These are phyloP conservation scores for Pyricularia pennisetigena DNA, from an alignment of 2,329 filamentous ascomycete species.

Conservation along the genomic window DNA sequence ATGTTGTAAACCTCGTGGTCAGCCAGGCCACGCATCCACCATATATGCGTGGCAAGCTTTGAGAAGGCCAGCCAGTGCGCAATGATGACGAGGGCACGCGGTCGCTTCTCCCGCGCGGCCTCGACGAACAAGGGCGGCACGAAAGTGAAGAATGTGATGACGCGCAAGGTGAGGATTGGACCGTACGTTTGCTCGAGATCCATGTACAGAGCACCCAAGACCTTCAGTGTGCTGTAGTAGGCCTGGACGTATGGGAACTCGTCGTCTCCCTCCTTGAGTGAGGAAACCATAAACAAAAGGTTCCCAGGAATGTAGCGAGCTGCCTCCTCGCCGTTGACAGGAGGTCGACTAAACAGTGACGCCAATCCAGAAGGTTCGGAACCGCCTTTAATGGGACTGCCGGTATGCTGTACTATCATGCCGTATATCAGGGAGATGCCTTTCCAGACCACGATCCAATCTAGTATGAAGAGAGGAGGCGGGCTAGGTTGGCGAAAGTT, in stretches of 20 bases:
- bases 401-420: conserved; percentile 28
- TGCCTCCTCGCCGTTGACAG: conserved; percentile 33
- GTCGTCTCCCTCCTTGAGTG: conserved; percentile 29
- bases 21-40: conserved; percentile 41
- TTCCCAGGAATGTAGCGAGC: conserved; percentile 32
- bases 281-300: conserved; percentile 38
- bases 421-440: conserved; percentile 41
- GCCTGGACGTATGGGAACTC: conserved; percentile 27
- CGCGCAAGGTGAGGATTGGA: conserved; percentile 34
- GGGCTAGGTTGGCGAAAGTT: conserved; percentile 36
- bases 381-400: conserved; percentile 10
- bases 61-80: conserved; percentile 42
- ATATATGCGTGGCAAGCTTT: conserved; percentile 30
- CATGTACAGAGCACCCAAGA: conserved; percentile 40
- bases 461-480: conserved; percentile 37
- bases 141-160: conserved; percentile 44
- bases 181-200: conserved; percentile 35
- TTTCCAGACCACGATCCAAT: conserved; percentile 47
- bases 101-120: conserved; percentile 28
- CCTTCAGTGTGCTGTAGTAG: conserved; percentile 37
- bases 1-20: conserved; percentile 36
- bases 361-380: conserved; percentile 18
- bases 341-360: conserved; percentile 37
- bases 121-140: conserved; percentile 33
- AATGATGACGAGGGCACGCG: conserved; percentile 39